Evolutionary conservation across 495 filamentous ascomycete species (phyloP), one percentile per base, ranked within the genome.

Genomic region (Hypoxylon crocopeplum): DNA sequence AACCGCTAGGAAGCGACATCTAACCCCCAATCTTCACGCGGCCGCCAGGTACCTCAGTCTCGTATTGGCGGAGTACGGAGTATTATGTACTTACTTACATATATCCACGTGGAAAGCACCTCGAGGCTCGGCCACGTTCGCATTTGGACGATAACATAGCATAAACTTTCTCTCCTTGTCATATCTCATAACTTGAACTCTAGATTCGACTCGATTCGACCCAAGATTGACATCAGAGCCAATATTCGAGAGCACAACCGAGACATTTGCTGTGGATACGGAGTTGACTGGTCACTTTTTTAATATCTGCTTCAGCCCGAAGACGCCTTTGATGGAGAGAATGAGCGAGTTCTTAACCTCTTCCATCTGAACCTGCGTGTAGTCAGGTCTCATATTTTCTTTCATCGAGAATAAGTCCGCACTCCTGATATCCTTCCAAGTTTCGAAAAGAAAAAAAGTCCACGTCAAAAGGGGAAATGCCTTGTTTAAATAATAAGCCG

Each of bases 221-320:
- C 37, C 38, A 20, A 30, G 17, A 58, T 48, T 16, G 21, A 24
- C 27, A 42, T 19, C 41, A 5, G 45, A 37, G 48, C 42, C 37
- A 58, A 55, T 49, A 44, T 46, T 64, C 47, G 44, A 47, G 36
- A 32, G 12, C 20, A 37, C 27, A 54, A 45, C 53, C 33, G 60
- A 64, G 54, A 50, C 54, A 64, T 54, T 48, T 47, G 49, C 49
- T 38, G 49, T 46, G 32, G 38, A 49, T 54, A 59, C 54, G 53
- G 54, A 59, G 60, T 55, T 59, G 60, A 64, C 32, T 32, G 46
- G 55, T 59, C 60, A 55, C 38, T 54, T 64, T 56, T 54, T 57
- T 16, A 58, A 64, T 49, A 48, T 58, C 42, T 34, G 20, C 33
- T 32, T 34, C 32, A 34, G 32, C 17, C 39, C 30, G 50, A 10